A percentile compares a stretch with the other conserved stretches of the same genome.
Evolutionary conservation across 225 moss, liverwort and hornwort genomes (phyloP).

Genomic region (Bryum argenteum): DNA sequence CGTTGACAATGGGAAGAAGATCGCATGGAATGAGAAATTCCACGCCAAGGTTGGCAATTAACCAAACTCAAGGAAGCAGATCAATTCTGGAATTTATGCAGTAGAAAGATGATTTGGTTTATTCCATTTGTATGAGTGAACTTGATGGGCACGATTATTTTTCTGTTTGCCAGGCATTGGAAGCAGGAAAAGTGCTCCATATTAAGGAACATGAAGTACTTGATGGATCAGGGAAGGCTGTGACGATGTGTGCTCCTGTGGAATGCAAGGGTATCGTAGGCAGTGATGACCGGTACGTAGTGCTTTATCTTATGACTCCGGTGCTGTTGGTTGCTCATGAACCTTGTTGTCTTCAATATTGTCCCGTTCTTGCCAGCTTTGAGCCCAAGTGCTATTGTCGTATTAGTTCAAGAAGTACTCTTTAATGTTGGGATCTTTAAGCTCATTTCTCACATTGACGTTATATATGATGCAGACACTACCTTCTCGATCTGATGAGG

Average conservation of each 20-base stretch:
- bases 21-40: slow-evolving; percentile 83
- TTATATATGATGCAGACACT: slow-evolving; percentile 55
- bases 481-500: slow-evolving; percentile 87
- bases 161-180: slow-evolving; percentile 54
- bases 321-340: neutral
- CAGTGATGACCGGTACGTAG: slow-evolving; percentile 79
- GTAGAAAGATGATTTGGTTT: neutral
- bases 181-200: slow-evolving; percentile 75
- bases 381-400: neutral
- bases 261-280: slow-evolving; percentile 94
- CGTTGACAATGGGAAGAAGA: slow-evolving; percentile 89
- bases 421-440: neutral
- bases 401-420: neutral
- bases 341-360: neutral
- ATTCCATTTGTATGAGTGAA: neutral
- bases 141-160: neutral
- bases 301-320: neutral
- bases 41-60: slow-evolving; percentile 64
- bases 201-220: slow-evolving; percentile 82
- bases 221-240: slow-evolving; percentile 66
- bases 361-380: neutral
- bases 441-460: neutral
- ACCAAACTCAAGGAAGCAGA: neutral
- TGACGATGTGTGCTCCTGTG: slow-evolving; percentile 83
- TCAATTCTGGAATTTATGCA: neutral